Evolutionary conservation across 345 rosid genomes (phyloP).

Genomic region (Aquilaria malaccensis): DNA sequence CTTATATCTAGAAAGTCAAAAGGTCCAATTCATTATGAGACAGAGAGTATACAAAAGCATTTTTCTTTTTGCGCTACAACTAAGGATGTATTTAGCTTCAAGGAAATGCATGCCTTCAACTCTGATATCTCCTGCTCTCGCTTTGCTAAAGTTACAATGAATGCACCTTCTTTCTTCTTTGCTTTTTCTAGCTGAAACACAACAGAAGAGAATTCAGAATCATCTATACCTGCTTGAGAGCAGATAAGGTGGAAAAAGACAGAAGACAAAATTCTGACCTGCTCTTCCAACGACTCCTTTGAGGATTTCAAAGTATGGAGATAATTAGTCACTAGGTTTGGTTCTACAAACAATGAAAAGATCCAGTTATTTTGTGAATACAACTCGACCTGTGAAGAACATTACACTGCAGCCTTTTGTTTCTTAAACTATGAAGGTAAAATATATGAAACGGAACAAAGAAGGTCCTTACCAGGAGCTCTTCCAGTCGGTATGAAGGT

Average conservation of each 20-base stretch:
- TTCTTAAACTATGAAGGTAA: not conserved
- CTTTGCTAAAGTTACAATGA: constrained; percentile 91
- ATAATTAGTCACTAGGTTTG: constrained; percentile 56
- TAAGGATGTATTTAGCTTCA: too few species aligned
- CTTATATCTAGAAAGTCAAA: too few species aligned
- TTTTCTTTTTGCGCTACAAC: too few species aligned
- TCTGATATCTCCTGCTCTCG: constrained; percentile 95
- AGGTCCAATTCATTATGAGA: too few species aligned
- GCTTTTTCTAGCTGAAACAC: constrained; percentile 74
- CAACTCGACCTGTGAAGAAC: constrained; percentile 1
- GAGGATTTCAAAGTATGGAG: constrained; percentile 80
- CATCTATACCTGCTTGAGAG: not conserved
- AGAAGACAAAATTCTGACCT: constrained; percentile 36
- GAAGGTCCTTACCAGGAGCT: constrained; percentile 62
- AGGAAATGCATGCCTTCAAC: constrained; percentile 45
- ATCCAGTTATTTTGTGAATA: constrained; percentile 3
- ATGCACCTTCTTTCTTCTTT: constrained; percentile 96
- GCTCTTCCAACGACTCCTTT: constrained; percentile 80
- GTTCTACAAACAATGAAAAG: constrained; percentile 45
- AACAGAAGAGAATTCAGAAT: constrained; percentile 15
- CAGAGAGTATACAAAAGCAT: too few species aligned
- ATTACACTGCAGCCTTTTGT: not conserved
- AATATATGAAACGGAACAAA: constrained; percentile 4
- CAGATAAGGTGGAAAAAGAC: not conserved
- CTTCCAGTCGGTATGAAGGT: constrained; percentile 55